Conservation (phyloP, 2,329 filamentous ascomycete species). For the Aspergillus sp. region DNA sequence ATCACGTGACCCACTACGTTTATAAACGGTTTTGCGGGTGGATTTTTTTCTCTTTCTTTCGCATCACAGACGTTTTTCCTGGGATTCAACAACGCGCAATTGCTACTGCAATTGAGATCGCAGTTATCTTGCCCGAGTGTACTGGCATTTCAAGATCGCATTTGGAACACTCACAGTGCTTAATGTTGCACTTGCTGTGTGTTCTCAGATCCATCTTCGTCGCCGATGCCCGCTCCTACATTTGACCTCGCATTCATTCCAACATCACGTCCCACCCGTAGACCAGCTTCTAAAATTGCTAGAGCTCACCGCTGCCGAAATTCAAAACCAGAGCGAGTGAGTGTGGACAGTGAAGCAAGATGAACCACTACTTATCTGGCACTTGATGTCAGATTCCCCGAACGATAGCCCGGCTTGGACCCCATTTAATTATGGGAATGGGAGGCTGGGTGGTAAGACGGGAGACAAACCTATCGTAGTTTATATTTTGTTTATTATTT, state of each 20-base stretch:
- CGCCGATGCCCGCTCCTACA: background rate
- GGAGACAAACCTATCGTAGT: conserved; percentile 47
- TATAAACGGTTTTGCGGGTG: conserved; percentile 5
- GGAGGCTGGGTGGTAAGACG: conserved; percentile 45
- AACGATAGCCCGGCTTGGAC: conserved; percentile 45
- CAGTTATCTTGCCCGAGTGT: background rate
- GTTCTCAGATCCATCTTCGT: background rate
- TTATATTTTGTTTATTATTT: background rate
- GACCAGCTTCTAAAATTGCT: conserved; percentile 56
- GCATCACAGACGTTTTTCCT: background rate
- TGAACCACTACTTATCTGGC: conserved; percentile 40
- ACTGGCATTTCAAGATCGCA: background rate
- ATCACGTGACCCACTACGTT: conserved; percentile 1
- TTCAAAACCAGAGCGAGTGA: conserved; percentile 54
- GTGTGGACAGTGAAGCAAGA: conserved; percentile 65
- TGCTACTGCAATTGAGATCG: background rate
- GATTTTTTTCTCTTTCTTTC: conserved; percentile 11
- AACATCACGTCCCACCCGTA: background rate
- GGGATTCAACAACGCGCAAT: background rate
- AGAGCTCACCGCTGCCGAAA: conserved; percentile 60
- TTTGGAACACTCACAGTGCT: background rate
- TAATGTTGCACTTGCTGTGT: conserved; percentile 14
- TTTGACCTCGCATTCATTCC: background rate
- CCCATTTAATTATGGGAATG: conserved; percentile 53
- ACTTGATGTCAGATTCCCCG: conserved; percentile 38